These are phyloP conservation scores for Cladosporium cucumerinum DNA, from an alignment of 2,329 filamentous ascomycete genomes.

Conservation along the genomic window DNA sequence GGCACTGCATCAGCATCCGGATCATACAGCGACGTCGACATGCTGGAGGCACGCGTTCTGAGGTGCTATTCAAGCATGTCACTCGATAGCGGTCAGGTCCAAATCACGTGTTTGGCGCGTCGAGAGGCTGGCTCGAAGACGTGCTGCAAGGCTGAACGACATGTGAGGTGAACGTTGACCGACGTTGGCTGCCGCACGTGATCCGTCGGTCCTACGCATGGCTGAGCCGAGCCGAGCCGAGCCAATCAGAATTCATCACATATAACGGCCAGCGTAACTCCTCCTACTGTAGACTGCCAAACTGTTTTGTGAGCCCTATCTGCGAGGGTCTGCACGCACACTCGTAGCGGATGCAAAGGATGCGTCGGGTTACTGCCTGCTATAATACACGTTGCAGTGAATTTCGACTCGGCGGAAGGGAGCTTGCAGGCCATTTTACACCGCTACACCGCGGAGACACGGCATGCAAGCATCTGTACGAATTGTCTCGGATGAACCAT, in stretches of 20 bases:
- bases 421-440: not conserved
- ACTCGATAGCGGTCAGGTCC: not conserved
- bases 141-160: not conserved
- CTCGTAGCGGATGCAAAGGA: not conserved
- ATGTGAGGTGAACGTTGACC: not conserved
- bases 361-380: not conserved
- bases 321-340: not conserved
- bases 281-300: not conserved
- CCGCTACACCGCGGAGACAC: not conserved
- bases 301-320: not conserved
- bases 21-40: slow-evolving; percentile 24
- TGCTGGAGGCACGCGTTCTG: not conserved
- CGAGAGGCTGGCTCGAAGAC: not conserved
- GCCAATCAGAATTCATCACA: not conserved
- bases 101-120: slow-evolving; percentile 3
- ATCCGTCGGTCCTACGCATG: not conserved
- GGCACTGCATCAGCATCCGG: slow-evolving; percentile 28
- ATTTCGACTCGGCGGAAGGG: not conserved
- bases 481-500: not conserved
- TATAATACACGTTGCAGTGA: not conserved
- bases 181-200: slow-evolving; percentile 1
- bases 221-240: not conserved
- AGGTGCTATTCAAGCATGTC: not conserved
- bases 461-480: not conserved
- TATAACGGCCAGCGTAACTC: not conserved